phyloP scores from a whole-genome alignment of 78 protist species.

The Dictyostelium firmibasis region DNA sequence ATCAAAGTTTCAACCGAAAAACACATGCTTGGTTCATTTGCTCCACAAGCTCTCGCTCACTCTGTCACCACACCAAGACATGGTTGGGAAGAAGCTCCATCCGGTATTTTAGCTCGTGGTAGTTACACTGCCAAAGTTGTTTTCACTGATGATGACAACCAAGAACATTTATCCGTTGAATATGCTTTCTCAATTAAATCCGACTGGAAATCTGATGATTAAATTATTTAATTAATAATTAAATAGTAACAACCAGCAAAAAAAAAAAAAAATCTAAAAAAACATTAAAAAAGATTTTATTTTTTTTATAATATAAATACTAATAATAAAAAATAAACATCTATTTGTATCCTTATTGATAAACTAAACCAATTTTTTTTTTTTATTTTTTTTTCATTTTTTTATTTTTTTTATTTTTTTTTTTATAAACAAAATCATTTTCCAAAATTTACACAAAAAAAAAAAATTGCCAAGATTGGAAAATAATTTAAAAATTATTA shows the following conservation, averaged over 20 bases:
- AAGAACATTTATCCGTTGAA: slow-evolving; percentile 80
- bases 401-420: too few species aligned
- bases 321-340: too few species aligned
- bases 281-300: too few species aligned
- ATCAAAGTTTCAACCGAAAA: slow-evolving; percentile 77
- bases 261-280: background rate
- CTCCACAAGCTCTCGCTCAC: slow-evolving; percentile 75
- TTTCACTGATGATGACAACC: slow-evolving; percentile 88
- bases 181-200: slow-evolving; percentile 82
- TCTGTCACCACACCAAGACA: slow-evolving; percentile 44
- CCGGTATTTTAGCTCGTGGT: slow-evolving; percentile 91
- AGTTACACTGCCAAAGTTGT: slow-evolving; percentile 85
- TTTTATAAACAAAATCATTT: too few species aligned
- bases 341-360: background rate
- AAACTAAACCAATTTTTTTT: too few species aligned
- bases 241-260: background rate
- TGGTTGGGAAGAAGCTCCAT: slow-evolving; percentile 86
- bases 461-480: too few species aligned
- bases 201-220: slow-evolving; percentile 69
- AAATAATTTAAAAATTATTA: too few species aligned
- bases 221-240: background rate
- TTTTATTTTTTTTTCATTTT: too few species aligned
- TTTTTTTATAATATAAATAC: background rate
- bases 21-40: slow-evolving; percentile 90
- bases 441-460: too few species aligned